A percentile compares a stretch with the other conserved stretches of the same genome.
Conservation (phyloP, 164 flowering plant genomes). For the Nymphaea colorata region DNA sequence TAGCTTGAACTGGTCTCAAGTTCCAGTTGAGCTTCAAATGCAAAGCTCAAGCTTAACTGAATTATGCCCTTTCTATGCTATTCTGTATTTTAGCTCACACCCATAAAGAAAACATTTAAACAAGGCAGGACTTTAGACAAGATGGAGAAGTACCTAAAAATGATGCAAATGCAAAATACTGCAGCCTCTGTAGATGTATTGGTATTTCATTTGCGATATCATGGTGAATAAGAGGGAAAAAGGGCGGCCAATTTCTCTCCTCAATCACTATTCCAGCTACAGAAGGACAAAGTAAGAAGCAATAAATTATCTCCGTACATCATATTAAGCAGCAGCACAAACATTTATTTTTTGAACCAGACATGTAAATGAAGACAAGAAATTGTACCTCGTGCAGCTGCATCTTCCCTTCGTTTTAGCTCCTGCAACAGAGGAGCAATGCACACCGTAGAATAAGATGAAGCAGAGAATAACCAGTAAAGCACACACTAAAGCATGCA, state of each 20-base stretch:
- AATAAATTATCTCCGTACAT: not conserved
- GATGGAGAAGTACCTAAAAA: not conserved
- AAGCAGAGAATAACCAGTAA: slow-evolving; percentile 84
- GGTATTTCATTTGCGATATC: slow-evolving; percentile 88
- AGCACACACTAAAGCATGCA: slow-evolving; percentile 63
- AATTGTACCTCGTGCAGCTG: slow-evolving; percentile 72
- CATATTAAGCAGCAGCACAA: not conserved
- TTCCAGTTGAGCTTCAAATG: no score
- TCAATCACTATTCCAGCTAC: slow-evolving; percentile 80
- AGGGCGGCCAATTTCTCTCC: slow-evolving; percentile 86
- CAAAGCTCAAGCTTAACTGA: no score
- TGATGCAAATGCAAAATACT: slow-evolving; percentile 30
- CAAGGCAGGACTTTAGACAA: no score
- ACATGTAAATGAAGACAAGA: not conserved
- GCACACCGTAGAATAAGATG: slow-evolving; percentile 8
- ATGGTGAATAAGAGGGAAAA: slow-evolving; percentile 78
- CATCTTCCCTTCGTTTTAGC: slow-evolving; percentile 83
- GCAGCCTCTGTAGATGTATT: slow-evolving; percentile 32
- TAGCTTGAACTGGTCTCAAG: no score
- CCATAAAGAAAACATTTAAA: no score
- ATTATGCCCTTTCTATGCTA: no score
- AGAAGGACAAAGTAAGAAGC: not conserved
- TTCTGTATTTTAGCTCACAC: no score
- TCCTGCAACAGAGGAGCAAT: slow-evolving; percentile 24
- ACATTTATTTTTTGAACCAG: no score